Percentiles rank a stretch among this genome's conserved stretches.
These are phyloP conservation scores for Urtica urens DNA, from an alignment of 306 rosid species.

Conservation along the genomic window DNA sequence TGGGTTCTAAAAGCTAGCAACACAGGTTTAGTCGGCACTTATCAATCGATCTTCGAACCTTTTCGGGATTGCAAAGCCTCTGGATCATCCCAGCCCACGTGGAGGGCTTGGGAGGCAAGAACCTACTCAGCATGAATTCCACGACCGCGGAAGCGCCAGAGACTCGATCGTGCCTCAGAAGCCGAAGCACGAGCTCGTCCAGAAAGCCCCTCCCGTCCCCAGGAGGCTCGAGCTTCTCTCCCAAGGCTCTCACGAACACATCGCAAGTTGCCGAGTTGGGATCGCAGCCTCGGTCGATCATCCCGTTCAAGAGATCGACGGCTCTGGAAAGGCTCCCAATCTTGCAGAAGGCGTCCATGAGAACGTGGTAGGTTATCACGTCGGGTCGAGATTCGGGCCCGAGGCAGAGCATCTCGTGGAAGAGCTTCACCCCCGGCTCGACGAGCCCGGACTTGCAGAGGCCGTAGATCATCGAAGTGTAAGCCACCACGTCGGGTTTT, in stretches of 20 bases:
- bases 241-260: conserved; percentile 57
- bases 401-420: conserved; percentile 70
- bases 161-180: conserved; percentile 46
- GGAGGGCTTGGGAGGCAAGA: conserved; percentile 54
- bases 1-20: too few species aligned
- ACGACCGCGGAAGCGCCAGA: conserved; percentile 50
- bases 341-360: conserved; percentile 55
- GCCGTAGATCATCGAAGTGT: conserved; percentile 88
- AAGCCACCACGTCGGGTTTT: conserved; percentile 81
- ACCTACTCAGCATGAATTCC: conserved; percentile 57
- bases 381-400: conserved; percentile 56
- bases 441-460: conserved; percentile 57
- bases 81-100: conserved; percentile 66
- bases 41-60: conserved; percentile 32
- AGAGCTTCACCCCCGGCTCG: conserved; percentile 75
- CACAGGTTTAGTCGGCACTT: conserved; percentile 53
- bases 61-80: conserved; percentile 51
- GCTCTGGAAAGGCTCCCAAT: conserved; percentile 50
- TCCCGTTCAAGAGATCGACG: conserved; percentile 53
- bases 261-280: conserved; percentile 68
- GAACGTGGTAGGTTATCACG: conserved; percentile 70
- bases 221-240: conserved; percentile 55
- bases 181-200: conserved; percentile 69
- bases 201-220: conserved; percentile 81
- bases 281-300: conserved; percentile 73